These are phyloP conservation scores for Hypoxylon sp. DNA, from an alignment of 2,329 filamentous ascomycete species.

Conservation along the genomic window DNA sequence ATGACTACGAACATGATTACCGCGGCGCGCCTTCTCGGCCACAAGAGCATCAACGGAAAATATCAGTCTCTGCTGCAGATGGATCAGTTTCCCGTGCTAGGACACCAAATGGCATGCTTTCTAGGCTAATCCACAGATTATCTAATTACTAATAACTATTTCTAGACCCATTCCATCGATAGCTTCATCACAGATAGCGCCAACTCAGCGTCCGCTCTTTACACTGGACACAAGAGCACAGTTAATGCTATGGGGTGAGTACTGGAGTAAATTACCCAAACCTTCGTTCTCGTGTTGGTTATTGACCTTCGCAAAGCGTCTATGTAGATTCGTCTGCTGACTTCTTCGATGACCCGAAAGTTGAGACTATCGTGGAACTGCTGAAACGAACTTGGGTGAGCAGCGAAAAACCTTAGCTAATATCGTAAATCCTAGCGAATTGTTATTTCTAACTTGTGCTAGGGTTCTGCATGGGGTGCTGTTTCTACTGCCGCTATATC, in stretches of 20 bases:
- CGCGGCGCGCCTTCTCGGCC: constrained; percentile 83
- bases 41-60: constrained; percentile 87
- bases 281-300: neutral
- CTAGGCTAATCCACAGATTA: neutral
- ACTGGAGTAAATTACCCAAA: neutral
- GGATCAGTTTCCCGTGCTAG: constrained; percentile 87
- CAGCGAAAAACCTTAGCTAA: neutral
- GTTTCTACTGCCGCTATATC: constrained; percentile 87
- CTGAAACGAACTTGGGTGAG: constrained; percentile 76
- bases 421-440: neutral
- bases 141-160: constrained; percentile 16
- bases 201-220: constrained; percentile 86
- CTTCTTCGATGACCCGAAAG: constrained; percentile 85
- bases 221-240: constrained; percentile 86
- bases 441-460: constrained; percentile 44
- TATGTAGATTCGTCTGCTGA: constrained; percentile 83
- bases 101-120: constrained; percentile 79
- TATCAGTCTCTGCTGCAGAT: constrained; percentile 82
- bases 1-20: constrained; percentile 85
- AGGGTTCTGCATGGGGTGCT: constrained; percentile 71
- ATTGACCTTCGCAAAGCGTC: constrained; percentile 62
- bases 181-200: constrained; percentile 89
- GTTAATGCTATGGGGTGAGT: constrained; percentile 82
- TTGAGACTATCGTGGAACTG: constrained; percentile 86
- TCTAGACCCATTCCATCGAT: constrained; percentile 82